A percentile compares a stretch with the other conserved stretches of the same genome.
These are phyloP conservation scores for Neofusicoccum cordaticola DNA, from an alignment of 2,329 filamentous ascomycete genomes.

Conservation along the genomic window DNA sequence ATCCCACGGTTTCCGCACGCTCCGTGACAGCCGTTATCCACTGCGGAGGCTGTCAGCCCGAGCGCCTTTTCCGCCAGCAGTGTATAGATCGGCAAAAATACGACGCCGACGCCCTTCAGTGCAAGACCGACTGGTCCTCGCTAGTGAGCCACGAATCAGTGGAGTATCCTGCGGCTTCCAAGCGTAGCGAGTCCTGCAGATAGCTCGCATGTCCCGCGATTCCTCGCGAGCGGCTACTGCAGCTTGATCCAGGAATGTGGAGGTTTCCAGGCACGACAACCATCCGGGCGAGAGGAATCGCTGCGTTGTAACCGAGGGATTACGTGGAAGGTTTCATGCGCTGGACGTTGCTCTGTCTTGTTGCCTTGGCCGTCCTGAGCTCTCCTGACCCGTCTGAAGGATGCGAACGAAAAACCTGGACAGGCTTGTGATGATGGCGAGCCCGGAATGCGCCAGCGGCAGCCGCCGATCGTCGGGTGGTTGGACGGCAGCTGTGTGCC, in stretches of 20 bases:
- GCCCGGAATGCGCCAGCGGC: neutral
- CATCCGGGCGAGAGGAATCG: neutral
- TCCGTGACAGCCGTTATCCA: neutral
- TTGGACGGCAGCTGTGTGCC: neutral
- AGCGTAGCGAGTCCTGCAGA: neutral
- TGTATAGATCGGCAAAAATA: neutral
- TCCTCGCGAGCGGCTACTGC: conserved; percentile 11
- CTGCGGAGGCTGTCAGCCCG: neutral
- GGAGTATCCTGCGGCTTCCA: neutral
- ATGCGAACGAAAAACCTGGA: neutral
- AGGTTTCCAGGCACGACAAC: neutral
- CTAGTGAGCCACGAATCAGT: neutral
- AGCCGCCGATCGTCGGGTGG: conserved; percentile 2
- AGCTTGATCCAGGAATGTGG: neutral
- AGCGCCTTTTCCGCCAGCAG: neutral
- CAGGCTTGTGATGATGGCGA: neutral
- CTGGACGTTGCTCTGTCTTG: neutral
- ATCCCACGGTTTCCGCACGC: neutral
- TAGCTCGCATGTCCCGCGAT: neutral
- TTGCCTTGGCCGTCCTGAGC: neutral
- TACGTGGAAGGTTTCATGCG: neutral
- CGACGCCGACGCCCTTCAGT: neutral
- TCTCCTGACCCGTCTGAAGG: neutral
- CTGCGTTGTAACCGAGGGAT: neutral
- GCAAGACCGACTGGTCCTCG: neutral